phyloP scores from a whole-genome alignment of 106 monocot species.

The Allium fistulosum region DNA sequence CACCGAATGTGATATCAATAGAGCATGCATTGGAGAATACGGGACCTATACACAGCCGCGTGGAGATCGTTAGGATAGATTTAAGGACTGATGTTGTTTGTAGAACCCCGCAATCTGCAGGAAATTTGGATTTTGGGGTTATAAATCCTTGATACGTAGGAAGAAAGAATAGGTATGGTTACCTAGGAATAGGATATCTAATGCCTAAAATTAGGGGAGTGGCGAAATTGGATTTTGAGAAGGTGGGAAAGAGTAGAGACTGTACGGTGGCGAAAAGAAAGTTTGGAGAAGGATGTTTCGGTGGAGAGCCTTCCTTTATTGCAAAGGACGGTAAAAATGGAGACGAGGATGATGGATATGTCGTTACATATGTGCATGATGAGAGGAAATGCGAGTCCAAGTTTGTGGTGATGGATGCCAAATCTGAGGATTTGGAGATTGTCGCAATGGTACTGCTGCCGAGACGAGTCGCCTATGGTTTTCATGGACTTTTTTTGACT shows the following conservation, averaged over 20 bases:
- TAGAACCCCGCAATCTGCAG: slow-evolving; percentile 37
- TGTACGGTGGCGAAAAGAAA: too few species aligned
- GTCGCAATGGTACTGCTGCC: slow-evolving; percentile 67
- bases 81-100: slow-evolving; percentile 21
- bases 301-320: slow-evolving; percentile 52
- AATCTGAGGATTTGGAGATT: too few species aligned
- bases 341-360: slow-evolving; percentile 65
- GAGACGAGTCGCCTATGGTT: slow-evolving; percentile 59
- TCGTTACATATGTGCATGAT: slow-evolving; percentile 59
- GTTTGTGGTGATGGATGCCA: too few species aligned
- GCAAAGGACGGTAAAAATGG: slow-evolving; percentile 4
- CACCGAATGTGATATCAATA: too few species aligned
- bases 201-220: slow-evolving; percentile 50
- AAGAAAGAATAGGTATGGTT: slow-evolving; percentile 43
- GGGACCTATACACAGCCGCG: slow-evolving; percentile 50
- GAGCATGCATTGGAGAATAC: slow-evolving; percentile 46
- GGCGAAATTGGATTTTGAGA: slow-evolving; percentile 46
- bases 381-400: too few species aligned
- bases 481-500: slow-evolving; percentile 68
- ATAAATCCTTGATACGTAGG: slow-evolving; percentile 45
- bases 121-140: slow-evolving; percentile 44
- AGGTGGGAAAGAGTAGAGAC: slow-evolving; percentile 21
- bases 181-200: too few species aligned
- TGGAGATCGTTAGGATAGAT: slow-evolving; percentile 82
- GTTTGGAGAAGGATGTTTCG: too few species aligned